Evolutionary conservation across 2,329 filamentous ascomycete genomes (phyloP).

Genomic region (Aspergillus sp.): DNA sequence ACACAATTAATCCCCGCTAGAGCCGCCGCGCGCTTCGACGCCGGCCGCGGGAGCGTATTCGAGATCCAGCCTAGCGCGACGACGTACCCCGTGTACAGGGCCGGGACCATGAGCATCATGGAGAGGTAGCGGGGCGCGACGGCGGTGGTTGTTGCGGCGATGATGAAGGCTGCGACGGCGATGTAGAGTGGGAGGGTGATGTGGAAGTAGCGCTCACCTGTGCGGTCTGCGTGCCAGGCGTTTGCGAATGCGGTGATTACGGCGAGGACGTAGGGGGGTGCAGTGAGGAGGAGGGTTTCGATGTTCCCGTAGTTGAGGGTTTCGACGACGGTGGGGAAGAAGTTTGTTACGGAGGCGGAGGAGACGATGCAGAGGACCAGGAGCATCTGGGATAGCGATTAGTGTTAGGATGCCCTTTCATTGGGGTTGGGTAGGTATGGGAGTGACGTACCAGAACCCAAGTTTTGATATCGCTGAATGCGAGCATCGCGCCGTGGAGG

Average conservation of each 20-base stretch:
- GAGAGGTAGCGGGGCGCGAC: conserved; percentile 65
- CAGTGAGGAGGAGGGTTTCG: conserved; percentile 62
- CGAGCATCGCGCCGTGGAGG: conserved; percentile 53
- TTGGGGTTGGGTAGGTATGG: too few species aligned
- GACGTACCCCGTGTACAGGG: conserved; percentile 58
- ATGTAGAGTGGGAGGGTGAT: conserved; percentile 62
- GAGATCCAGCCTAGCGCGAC: conserved; percentile 73
- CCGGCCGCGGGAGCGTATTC: conserved; percentile 72
- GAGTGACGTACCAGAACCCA: too few species aligned
- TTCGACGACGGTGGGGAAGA: conserved; percentile 69
- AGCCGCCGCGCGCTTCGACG: conserved; percentile 70
- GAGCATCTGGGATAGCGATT: too few species aligned
- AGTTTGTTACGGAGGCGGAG: conserved; percentile 63
- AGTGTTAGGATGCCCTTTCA: too few species aligned
- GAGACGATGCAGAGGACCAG: conserved; percentile 57
- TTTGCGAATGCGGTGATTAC: conserved; percentile 51
- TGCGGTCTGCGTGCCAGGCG: conserved; percentile 69
- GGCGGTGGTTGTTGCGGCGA: conserved; percentile 62
- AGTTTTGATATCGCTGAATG: conserved; percentile 43
- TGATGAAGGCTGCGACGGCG: conserved; percentile 64
- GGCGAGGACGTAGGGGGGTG: conserved; percentile 62
- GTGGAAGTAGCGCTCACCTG: conserved; percentile 70
- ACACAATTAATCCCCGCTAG: conserved; percentile 75
- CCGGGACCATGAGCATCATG: conserved; percentile 71
- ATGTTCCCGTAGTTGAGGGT: conserved; percentile 65